These are phyloP conservation scores for Dujonia santamariae DNA, from an alignment of 1,139 yeast genomes.

Conservation along the genomic window DNA sequence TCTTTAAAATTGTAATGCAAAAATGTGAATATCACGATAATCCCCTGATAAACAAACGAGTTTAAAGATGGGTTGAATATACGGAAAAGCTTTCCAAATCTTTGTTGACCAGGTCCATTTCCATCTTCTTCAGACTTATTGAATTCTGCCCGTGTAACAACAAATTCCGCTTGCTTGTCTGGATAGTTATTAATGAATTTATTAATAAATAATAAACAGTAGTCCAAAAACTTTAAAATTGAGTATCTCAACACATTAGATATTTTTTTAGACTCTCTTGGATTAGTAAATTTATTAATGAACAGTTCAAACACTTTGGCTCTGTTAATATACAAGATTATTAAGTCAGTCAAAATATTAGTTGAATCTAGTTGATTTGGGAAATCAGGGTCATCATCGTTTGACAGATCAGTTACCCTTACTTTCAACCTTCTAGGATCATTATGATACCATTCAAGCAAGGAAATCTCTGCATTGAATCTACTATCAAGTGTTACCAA, in stretches of 20 bases:
- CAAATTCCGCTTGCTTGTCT: constrained; percentile 15
- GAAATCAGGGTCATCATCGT: constrained; percentile 14
- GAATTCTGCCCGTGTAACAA: constrained; percentile 7
- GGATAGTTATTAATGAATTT: constrained; percentile 17
- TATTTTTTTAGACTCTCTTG: constrained; percentile 24
- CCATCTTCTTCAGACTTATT: constrained; percentile 10
- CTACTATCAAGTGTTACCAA: constrained; percentile 36
- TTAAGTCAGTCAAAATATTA: constrained; percentile 43
- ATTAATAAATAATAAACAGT: constrained; percentile 25
- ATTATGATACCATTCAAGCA: constrained; percentile 22
- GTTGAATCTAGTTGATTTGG: constrained; percentile 31
- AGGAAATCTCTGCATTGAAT: constrained; percentile 39
- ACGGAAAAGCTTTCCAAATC: constrained; percentile 34
- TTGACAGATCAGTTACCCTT: constrained; percentile 10
- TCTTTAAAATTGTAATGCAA: constrained; percentile 41
- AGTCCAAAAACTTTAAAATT: constrained; percentile 36
- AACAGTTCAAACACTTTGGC: constrained; percentile 55
- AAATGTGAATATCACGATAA: constrained; percentile 49
- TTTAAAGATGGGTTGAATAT: constrained; percentile 45
- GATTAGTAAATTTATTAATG: constrained; percentile 35
- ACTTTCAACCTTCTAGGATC: background rate
- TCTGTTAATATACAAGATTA: constrained; percentile 44
- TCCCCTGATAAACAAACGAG: constrained; percentile 49
- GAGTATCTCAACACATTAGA: constrained; percentile 34
- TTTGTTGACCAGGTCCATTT: no score